A percentile compares a stretch with the other conserved stretches of the same genome.
phyloP scores from a whole-genome alignment of 2,329 filamentous ascomycete genomes.

The Rhinocladiella mackenziei region DNA sequence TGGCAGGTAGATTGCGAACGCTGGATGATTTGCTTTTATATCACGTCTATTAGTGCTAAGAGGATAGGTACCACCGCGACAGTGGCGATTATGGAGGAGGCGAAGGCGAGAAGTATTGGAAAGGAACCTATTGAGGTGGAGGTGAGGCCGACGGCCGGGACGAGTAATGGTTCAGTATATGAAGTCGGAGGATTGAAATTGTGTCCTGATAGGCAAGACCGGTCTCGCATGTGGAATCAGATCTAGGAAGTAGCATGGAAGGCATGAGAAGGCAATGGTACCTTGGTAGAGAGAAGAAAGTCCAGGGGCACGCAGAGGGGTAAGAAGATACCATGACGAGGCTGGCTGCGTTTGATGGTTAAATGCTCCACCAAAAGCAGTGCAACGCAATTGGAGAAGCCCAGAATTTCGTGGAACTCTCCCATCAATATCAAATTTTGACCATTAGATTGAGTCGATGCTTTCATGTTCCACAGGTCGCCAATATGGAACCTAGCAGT shows the following conservation, averaged over 20 bases:
- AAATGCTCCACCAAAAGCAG: too few relatives aligned
- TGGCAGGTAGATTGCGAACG: slow-evolving; percentile 55
- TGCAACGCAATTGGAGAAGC: too few relatives aligned
- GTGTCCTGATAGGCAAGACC: too few relatives aligned
- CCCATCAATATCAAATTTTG: background rate
- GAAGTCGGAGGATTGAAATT: too few relatives aligned
- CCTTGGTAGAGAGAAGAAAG: too few relatives aligned
- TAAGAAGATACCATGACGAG: too few relatives aligned
- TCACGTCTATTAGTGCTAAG: slow-evolving; percentile 53
- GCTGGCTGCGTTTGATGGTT: too few relatives aligned
- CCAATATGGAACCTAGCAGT: slow-evolving; percentile 13
- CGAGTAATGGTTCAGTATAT: slow-evolving; percentile 3
- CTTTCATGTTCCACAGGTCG: slow-evolving; percentile 17
- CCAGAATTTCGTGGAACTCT: too few relatives aligned
- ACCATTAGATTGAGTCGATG: background rate
- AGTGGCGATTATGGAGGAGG: slow-evolving; percentile 53
- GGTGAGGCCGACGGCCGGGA: slow-evolving; percentile 11
- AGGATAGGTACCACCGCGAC: slow-evolving; percentile 57
- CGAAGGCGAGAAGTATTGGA: slow-evolving; percentile 47
- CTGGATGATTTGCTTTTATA: slow-evolving; percentile 54
- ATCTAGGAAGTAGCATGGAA: too few relatives aligned
- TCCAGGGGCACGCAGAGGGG: too few relatives aligned
- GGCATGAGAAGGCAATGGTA: too few relatives aligned
- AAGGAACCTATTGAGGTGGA: slow-evolving; percentile 30
- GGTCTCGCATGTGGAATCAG: too few relatives aligned